Evolutionary conservation across 73 alveolate species (phyloP).

Genomic region (Urostyla sp.): DNA sequence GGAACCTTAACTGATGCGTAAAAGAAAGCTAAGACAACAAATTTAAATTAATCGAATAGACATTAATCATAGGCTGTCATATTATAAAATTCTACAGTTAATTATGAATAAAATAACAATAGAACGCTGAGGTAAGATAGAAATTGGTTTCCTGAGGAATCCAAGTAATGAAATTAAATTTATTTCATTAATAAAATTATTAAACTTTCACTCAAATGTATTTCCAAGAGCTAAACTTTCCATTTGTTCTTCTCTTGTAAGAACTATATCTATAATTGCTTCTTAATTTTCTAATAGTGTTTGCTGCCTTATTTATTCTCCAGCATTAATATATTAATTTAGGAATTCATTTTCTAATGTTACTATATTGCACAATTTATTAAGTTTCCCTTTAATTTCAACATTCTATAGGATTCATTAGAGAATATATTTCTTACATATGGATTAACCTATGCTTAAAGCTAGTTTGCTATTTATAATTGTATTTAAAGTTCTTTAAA

Average conservation of each 20-base stretch:
- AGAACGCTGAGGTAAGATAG: too few species aligned
- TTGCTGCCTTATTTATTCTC: not conserved
- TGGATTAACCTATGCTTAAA: not conserved
- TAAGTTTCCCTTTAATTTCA: not conserved
- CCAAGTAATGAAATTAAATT: too few species aligned
- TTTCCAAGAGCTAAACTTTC: constrained; percentile 17
- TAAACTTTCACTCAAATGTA: constrained; percentile 6
- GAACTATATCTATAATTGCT: not conserved
- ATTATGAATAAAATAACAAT: too few species aligned
- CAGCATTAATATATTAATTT: not conserved
- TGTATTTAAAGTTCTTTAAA: not conserved
- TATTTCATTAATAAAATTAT: not conserved
- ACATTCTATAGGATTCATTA: not conserved
- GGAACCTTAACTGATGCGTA: too few species aligned
- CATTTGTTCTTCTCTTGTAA: constrained; percentile 11
- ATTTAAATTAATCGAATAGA: too few species aligned
- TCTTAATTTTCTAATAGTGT: not conserved
- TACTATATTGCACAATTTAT: constrained; percentile 3
- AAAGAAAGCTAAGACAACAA: too few species aligned
- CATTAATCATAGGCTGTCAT: too few species aligned
- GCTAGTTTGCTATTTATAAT: not conserved
- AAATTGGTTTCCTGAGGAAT: too few species aligned
- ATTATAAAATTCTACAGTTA: too few species aligned
- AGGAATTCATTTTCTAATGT: constrained; percentile 33
- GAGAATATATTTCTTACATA: constrained; percentile 10